Percentiles rank a stretch among this genome's conserved stretches.
These are phyloP conservation scores for Ceratocystis colombiana DNA, from an alignment of 2,329 filamentous ascomycete species.

Conservation along the genomic window DNA sequence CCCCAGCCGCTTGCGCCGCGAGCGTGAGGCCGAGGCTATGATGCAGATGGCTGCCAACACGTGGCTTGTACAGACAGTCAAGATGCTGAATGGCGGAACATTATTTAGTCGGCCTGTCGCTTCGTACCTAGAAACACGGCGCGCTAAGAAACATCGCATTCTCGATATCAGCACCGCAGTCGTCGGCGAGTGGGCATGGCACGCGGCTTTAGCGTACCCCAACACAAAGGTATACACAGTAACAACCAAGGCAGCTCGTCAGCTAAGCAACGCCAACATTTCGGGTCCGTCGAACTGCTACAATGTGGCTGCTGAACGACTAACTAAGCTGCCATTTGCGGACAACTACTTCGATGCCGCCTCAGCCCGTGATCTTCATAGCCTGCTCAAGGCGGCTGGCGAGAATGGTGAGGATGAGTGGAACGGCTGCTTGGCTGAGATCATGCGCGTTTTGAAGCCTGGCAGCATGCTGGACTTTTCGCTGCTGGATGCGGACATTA, in stretches of 20 bases:
- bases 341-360: slow-evolving; percentile 83
- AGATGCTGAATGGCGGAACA: slow-evolving; percentile 53
- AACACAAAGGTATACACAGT: slow-evolving; percentile 82
- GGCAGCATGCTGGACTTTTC: slow-evolving; percentile 88
- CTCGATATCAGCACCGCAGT: slow-evolving; percentile 79
- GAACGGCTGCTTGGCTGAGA: slow-evolving; percentile 74
- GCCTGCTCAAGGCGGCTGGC: slow-evolving; percentile 63
- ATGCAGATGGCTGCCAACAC: slow-evolving; percentile 54
- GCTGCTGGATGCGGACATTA: slow-evolving; percentile 79
- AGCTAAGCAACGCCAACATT: slow-evolving; percentile 62
- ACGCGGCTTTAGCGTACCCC: slow-evolving; percentile 75
- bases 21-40: slow-evolving; percentile 73
- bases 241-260: slow-evolving; percentile 60
- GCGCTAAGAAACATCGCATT: slow-evolving; percentile 47
- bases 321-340: slow-evolving; percentile 76
- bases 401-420: slow-evolving; percentile 72
- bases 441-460: slow-evolving; percentile 82
- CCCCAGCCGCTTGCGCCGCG: slow-evolving; percentile 50
- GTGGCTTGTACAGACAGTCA: slow-evolving; percentile 53
- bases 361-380: slow-evolving; percentile 77
- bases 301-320: slow-evolving; percentile 63
- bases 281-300: slow-evolving; percentile 81
- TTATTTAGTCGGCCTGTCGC: slow-evolving; percentile 55
- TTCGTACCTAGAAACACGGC: slow-evolving; percentile 41
- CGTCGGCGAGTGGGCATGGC: slow-evolving; percentile 92